Evolutionary conservation across 768 basidiomycete genomes (phyloP).

Genomic region (Kwoniella newhampshirensis): DNA sequence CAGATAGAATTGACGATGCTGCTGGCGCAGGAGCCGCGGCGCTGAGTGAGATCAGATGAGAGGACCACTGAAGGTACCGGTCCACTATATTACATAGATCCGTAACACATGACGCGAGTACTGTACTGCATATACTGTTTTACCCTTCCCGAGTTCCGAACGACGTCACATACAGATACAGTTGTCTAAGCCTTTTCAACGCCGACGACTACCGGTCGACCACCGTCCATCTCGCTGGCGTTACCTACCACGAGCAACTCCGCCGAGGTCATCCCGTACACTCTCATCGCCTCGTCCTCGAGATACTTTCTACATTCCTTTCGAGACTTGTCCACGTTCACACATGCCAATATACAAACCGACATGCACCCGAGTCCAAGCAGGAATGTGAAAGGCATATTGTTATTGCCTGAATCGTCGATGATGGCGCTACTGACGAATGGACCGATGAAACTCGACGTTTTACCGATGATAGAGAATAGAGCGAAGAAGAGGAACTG

Average conservation of each 20-base stretch:
- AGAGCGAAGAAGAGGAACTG: slow-evolving; percentile 74
- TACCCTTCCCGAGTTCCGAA: too few species aligned
- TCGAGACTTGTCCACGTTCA: slow-evolving; percentile 42
- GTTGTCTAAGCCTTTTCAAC: neutral
- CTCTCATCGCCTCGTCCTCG: slow-evolving; percentile 41
- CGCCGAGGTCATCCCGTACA: slow-evolving; percentile 23
- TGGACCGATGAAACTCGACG: slow-evolving; percentile 47
- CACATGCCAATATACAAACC: slow-evolving; percentile 34
- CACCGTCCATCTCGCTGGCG: slow-evolving; percentile 15
- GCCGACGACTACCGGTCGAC: neutral
- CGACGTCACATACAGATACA: too few species aligned
- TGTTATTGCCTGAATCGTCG: slow-evolving; percentile 42
- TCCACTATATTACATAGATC: too few species aligned
- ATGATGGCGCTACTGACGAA: slow-evolving; percentile 48
- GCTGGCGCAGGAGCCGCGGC: neutral
- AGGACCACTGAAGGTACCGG: too few species aligned
- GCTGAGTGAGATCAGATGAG: too few species aligned
- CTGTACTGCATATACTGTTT: too few species aligned
- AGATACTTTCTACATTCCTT: slow-evolving; percentile 43
- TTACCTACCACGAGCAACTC: slow-evolving; percentile 14
- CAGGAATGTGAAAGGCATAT: slow-evolving; percentile 51
- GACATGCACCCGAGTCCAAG: slow-evolving; percentile 39
- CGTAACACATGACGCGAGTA: too few species aligned
- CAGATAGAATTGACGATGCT: neutral
- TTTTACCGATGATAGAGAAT: slow-evolving; percentile 65